Percentiles rank a stretch among this genome's conserved stretches.
Evolutionary conservation across 2,329 filamentous ascomycete genomes (phyloP).

Genomic region (Microdochium bolleyi): DNA sequence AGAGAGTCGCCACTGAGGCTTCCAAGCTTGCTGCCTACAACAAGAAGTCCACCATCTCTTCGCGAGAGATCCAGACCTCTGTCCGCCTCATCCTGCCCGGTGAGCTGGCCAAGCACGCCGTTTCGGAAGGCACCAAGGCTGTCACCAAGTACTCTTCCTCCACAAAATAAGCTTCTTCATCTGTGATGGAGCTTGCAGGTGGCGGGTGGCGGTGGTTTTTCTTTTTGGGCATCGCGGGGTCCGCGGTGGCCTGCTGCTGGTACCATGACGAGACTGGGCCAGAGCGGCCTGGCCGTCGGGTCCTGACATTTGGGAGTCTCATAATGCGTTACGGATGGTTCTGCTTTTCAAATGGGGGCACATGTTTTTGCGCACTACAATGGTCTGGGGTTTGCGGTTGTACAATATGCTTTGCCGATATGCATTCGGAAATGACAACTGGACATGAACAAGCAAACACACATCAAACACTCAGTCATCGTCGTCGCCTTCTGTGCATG

Average conservation of each 20-base stretch:
- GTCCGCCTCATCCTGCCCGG: conserved; percentile 96
- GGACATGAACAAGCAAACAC: conserved; percentile 38
- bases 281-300: conserved; percentile 20
- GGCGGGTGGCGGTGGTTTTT: conserved; percentile 41
- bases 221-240: conserved; percentile 43
- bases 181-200: conserved; percentile 6
- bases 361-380: conserved; percentile 53
- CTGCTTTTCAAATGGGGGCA: conserved; percentile 53
- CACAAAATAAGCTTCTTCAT: conserved; percentile 72
- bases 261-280: conserved; percentile 49
- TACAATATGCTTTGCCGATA: conserved; percentile 63
- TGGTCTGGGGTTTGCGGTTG: conserved; percentile 62
- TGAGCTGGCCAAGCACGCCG: conserved; percentile 98
- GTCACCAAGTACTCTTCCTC: conserved; percentile 99
- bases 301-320: conserved; percentile 42
- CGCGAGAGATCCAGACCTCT: conserved; percentile 98
- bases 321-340: conserved; percentile 71
- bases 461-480: background rate
- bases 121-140: conserved; percentile 99
- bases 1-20: conserved; percentile 96
- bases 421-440: conserved; percentile 57
- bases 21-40: conserved; percentile 99
- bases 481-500: too few relatives aligned
- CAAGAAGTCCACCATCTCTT: conserved; percentile 99
- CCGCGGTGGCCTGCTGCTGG: conserved; percentile 46